These are phyloP conservation scores for Myriosclerotinia curreyana DNA, from an alignment of 2,329 filamentous ascomycete species.

Conservation along the genomic window DNA sequence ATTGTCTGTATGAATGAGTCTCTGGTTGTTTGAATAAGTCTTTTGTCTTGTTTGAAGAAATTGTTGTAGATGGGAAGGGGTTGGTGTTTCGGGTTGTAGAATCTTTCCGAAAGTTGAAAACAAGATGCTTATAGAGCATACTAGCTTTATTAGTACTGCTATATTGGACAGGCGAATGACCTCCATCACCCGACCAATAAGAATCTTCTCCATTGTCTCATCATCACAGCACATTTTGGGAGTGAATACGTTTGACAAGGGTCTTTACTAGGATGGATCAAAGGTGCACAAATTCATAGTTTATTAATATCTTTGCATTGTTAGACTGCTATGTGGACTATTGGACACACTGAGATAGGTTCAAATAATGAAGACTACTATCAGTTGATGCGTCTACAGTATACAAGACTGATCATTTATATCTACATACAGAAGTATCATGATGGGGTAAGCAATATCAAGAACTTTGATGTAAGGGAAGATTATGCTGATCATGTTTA, in stretches of 20 bases:
- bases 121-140: neutral
- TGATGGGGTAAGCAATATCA: too few species aligned
- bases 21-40: neutral
- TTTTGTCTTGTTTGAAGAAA: neutral
- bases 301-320: too few species aligned
- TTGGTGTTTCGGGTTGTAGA: neutral
- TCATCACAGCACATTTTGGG: neutral
- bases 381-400: too few species aligned
- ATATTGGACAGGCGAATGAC: neutral
- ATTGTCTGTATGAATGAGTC: neutral
- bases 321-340: too few species aligned
- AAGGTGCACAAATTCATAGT: too few species aligned
- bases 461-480: too few species aligned
- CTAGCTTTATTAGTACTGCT: neutral
- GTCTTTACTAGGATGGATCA: neutral
- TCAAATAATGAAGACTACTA: too few species aligned
- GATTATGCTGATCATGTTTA: too few species aligned
- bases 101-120: neutral
- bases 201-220: neutral
- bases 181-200: neutral
- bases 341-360: too few species aligned
- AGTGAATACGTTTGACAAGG: neutral
- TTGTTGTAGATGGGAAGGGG: neutral
- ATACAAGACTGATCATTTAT: too few species aligned
- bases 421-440: too few species aligned